phyloP scores from a whole-genome alignment of 169 alveolate genomes.

The Haemoproteus tartakovskyi region DNA sequence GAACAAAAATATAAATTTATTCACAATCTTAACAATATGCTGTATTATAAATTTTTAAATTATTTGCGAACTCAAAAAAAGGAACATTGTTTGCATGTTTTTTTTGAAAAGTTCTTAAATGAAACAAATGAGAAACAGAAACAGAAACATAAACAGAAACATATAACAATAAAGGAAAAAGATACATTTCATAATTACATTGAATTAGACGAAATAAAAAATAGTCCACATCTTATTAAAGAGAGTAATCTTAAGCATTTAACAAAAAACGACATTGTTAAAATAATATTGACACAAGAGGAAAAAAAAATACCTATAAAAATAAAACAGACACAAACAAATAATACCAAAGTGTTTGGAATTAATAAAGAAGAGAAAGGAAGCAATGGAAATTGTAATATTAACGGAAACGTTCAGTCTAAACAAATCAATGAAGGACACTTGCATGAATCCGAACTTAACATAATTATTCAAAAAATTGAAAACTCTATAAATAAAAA shows the following conservation, averaged over 20 bases:
- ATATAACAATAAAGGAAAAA: not conserved
- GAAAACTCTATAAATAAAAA: constrained; percentile 14
- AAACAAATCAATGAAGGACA: not conserved
- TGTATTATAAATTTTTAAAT: constrained; percentile 42
- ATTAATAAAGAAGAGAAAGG: not conserved
- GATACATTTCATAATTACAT: not conserved
- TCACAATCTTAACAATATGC: constrained; percentile 29
- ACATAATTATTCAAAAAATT: constrained; percentile 16
- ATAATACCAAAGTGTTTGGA: not conserved
- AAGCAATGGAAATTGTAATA: not conserved
- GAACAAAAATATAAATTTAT: constrained; percentile 43
- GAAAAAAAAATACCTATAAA: too few species aligned
- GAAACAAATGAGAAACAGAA: not conserved
- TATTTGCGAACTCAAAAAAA: constrained; percentile 5
- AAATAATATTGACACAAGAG: too few species aligned
- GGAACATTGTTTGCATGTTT: constrained; percentile 5
- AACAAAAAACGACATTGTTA: not conserved
- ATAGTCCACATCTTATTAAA: too few species aligned
- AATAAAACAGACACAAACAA: not conserved
- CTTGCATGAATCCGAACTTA: constrained; percentile 12
- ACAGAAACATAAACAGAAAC: too few species aligned
- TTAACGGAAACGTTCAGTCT: not conserved
- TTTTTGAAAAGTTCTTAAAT: constrained; percentile 20
- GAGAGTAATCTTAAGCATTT: too few species aligned
- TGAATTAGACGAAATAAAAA: not conserved